phyloP scores from a whole-genome alignment of 1,284 basidiomycete genomes.

The Fistulinella cinereoalba region DNA sequence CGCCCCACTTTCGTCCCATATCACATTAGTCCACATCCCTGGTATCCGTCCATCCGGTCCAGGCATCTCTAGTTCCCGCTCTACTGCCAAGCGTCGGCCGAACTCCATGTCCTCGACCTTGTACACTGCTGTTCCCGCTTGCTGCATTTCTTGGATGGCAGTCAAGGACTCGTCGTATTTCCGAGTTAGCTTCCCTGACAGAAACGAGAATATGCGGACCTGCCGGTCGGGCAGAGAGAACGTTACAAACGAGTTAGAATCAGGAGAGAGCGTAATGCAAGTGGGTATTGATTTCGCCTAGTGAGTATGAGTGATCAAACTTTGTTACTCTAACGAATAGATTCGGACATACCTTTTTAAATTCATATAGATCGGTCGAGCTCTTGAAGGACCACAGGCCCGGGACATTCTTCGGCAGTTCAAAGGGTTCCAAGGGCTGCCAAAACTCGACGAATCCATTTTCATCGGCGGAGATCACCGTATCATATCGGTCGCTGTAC shows the following conservation, averaged over 20 bases:
- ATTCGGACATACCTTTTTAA: slow-evolving; percentile 84
- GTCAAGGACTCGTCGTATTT: slow-evolving; percentile 94
- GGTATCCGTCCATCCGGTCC: slow-evolving; percentile 66
- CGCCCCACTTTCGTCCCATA: slow-evolving; percentile 97
- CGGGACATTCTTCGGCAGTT: slow-evolving; percentile 72
- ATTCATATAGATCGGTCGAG: slow-evolving; percentile 93
- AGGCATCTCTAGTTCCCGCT: slow-evolving; percentile 86
- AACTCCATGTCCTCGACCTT: slow-evolving; percentile 99
- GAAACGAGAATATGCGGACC: slow-evolving; percentile 91
- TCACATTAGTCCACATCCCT: slow-evolving; percentile 77
- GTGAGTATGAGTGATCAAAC: not conserved
- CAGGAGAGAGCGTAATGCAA: slow-evolving; percentile 87
- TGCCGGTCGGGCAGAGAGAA: slow-evolving; percentile 92
- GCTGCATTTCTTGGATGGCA: slow-evolving; percentile 96
- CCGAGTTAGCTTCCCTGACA: slow-evolving; percentile 85
- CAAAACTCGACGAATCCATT: slow-evolving; percentile 97
- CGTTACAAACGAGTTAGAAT: slow-evolving; percentile 85
- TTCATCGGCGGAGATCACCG: slow-evolving; percentile 92
- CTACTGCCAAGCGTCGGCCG: slow-evolving; percentile 88
- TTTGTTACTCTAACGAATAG: not conserved
- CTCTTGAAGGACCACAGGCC: slow-evolving; percentile 91
- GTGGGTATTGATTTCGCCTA: slow-evolving; percentile 91
- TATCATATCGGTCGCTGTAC: slow-evolving; percentile 90
- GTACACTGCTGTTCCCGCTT: slow-evolving; percentile 87
- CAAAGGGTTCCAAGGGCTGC: slow-evolving; percentile 86